A percentile compares a stretch with the other conserved stretches of the same genome.
Evolutionary conservation across 768 basidiomycete genomes (phyloP).

Genomic region (Mycena alexandri): DNA sequence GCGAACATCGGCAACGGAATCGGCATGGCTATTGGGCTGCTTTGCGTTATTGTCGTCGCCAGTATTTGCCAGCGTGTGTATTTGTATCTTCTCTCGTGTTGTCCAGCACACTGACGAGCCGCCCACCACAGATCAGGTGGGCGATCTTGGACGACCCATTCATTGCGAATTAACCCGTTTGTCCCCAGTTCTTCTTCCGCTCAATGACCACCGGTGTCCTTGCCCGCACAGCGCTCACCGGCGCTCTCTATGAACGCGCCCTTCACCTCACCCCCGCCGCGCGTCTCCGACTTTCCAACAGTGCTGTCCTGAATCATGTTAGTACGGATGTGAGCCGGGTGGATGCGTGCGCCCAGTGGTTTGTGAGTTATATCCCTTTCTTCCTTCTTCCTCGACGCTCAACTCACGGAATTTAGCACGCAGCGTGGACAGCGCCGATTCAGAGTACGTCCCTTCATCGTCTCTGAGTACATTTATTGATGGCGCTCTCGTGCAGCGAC

Average conservation of each 20-base stretch:
- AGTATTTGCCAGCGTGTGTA: constrained; percentile 71
- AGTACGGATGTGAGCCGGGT: constrained; percentile 77
- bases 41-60: constrained; percentile 60
- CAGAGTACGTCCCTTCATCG: constrained; percentile 47
- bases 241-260: constrained; percentile 77
- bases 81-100: too few relatives aligned
- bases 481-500: constrained; percentile 44
- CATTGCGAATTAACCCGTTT: neutral
- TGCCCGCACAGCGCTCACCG: constrained; percentile 74
- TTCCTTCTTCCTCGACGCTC: constrained; percentile 37
- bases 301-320: constrained; percentile 70
- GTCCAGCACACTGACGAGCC: too few relatives aligned
- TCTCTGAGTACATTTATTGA: neutral
- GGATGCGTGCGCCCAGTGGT: constrained; percentile 78
- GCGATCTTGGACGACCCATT: constrained; percentile 2
- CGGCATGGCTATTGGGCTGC: constrained; percentile 70
- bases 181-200: constrained; percentile 73
- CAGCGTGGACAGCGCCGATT: constrained; percentile 77
- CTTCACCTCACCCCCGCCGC: constrained; percentile 75
- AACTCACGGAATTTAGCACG: constrained; percentile 58
- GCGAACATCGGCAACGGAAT: constrained; percentile 67
- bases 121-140: too few relatives aligned
- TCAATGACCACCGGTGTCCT: constrained; percentile 79
- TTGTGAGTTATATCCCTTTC: constrained; percentile 65
- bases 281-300: constrained; percentile 70